Evolutionary conservation across 2,329 filamentous ascomycete genomes (phyloP).

Genomic region (Laburnicola sp.): DNA sequence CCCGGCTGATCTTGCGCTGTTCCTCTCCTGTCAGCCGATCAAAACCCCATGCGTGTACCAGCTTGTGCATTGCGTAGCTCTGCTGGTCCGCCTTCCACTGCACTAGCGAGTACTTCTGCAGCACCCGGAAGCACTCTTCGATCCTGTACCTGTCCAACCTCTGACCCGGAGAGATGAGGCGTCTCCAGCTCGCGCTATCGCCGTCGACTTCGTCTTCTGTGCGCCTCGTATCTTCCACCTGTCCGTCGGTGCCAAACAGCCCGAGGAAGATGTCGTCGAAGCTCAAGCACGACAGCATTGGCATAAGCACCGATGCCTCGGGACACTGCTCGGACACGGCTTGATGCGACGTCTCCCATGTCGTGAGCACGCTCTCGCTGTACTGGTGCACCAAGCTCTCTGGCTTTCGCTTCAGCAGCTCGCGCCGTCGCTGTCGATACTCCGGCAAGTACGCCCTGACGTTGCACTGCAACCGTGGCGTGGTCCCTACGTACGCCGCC

Average conservation of each 20-base stretch:
- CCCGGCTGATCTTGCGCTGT: slow-evolving; percentile 8
- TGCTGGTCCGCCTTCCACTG: no score
- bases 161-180: slow-evolving; percentile 3
- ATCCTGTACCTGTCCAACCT: slow-evolving; percentile 10
- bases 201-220: not conserved
- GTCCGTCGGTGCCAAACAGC: no score
- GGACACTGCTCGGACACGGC: slow-evolving; percentile 15
- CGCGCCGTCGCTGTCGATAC: slow-evolving; percentile 16
- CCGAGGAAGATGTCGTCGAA: no score
- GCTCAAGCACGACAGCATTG: not conserved
- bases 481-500: slow-evolving; percentile 16
- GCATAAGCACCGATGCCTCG: slow-evolving; percentile 19
- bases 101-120: no score
- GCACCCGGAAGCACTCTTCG: slow-evolving; percentile 3
- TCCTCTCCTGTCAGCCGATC: slow-evolving; percentile 13
- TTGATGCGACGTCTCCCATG: slow-evolving; percentile 24
- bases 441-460: slow-evolving; percentile 17
- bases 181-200: not conserved
- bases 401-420: slow-evolving; percentile 20
- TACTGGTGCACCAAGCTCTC: slow-evolving; percentile 21
- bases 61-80: slow-evolving; percentile 20
- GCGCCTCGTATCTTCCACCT: no score
- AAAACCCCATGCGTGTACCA: slow-evolving; percentile 23
- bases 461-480: slow-evolving; percentile 18
- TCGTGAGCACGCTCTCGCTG: slow-evolving; percentile 25